phyloP scores from a whole-genome alignment of 805 yeast genomes.

The Kodamaea restingae region DNA sequence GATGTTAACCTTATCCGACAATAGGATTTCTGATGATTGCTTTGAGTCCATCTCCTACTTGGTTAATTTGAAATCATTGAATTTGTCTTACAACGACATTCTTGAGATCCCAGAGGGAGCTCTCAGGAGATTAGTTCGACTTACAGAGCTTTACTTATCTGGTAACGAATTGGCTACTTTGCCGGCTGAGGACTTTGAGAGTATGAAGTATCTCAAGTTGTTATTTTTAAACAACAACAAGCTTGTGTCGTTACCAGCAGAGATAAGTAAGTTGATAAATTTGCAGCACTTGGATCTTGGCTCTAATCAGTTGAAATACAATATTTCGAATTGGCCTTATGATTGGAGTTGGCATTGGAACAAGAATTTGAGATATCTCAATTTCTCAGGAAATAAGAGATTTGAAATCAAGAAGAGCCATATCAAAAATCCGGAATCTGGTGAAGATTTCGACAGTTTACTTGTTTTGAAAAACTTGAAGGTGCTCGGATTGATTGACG shows the following conservation, averaged over 20 bases:
- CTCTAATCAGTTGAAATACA: slow-evolving; percentile 83
- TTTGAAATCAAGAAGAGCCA: slow-evolving; percentile 77
- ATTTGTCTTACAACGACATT: slow-evolving; percentile 79
- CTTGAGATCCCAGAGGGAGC: slow-evolving; percentile 79
- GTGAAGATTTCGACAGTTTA: slow-evolving; percentile 66
- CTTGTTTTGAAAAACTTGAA: slow-evolving; percentile 59
- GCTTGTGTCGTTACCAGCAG: slow-evolving; percentile 84
- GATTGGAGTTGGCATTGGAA: slow-evolving; percentile 98
- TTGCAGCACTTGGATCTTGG: slow-evolving; percentile 83
- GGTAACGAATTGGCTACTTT: slow-evolving; percentile 78
- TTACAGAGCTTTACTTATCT: slow-evolving; percentile 68
- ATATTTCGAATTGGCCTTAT: slow-evolving; percentile 89
- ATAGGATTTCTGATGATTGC: slow-evolving; percentile 73
- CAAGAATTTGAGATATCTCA: slow-evolving; percentile 67
- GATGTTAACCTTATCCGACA: slow-evolving; percentile 70
- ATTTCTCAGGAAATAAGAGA: slow-evolving; percentile 88
- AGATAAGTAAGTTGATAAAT: slow-evolving; percentile 61
- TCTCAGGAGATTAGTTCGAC: slow-evolving; percentile 47
- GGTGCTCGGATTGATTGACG: slow-evolving; percentile 88
- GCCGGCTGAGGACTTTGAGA: slow-evolving; percentile 82
- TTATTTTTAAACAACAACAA: slow-evolving; percentile 79
- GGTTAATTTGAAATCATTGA: slow-evolving; percentile 55
- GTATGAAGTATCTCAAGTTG: slow-evolving; percentile 51
- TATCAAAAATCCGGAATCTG: slow-evolving; percentile 50
- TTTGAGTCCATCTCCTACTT: slow-evolving; percentile 64